Evolutionary conservation across 805 yeast genomes (phyloP), one percentile per base, ranked within the genome.

Genomic region (Clavispora asparagi): DNA sequence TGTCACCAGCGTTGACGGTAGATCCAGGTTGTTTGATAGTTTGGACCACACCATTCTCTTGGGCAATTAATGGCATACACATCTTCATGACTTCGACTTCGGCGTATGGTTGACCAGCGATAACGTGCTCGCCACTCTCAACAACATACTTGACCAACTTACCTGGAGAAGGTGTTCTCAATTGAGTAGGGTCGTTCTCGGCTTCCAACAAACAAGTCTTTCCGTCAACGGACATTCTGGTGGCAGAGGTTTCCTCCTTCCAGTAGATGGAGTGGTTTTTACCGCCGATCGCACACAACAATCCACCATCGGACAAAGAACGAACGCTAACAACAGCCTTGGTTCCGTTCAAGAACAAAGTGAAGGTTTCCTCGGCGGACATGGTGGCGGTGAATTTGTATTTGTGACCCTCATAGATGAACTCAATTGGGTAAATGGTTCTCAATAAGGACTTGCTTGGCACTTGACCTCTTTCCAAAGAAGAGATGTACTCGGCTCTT

Each of bases 61-160:
- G 88, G 17, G 97, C 92, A 61, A 91, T 73, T 59, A 94, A 78
- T 42, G 99, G 97, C 97, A 94, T 94, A 70, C 91, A 90, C 99
- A 94, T 94, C 71, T 94, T 94, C 99, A 94, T 94, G 56, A 94
- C 99, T 73, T 94, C 99, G 47, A 94, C 97, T 73, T 94, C 99
- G 37, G 99, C 99, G 62, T 81, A 95, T 40, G 97, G 83, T 71
- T 92, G 95, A 50, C 98, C 98, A 49, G 94, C 82, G 43, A 68
- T 70, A 58, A 94, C 79, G 61, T 92, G 98, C 53, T 92, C 99
- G 56, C 99, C 99, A 58, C 84, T 85, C 63, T 95, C 98, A 51
- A 94, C 96, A 56, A 94, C 74, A 65, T 83, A 94, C 64, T 88
- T 88, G 51, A 92, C 96, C 56, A 94, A 78, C 72, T 94, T 94